These are phyloP conservation scores for Trichoderma lentiforme DNA, from an alignment of 2,329 filamentous ascomycete genomes.

Conservation along the genomic window DNA sequence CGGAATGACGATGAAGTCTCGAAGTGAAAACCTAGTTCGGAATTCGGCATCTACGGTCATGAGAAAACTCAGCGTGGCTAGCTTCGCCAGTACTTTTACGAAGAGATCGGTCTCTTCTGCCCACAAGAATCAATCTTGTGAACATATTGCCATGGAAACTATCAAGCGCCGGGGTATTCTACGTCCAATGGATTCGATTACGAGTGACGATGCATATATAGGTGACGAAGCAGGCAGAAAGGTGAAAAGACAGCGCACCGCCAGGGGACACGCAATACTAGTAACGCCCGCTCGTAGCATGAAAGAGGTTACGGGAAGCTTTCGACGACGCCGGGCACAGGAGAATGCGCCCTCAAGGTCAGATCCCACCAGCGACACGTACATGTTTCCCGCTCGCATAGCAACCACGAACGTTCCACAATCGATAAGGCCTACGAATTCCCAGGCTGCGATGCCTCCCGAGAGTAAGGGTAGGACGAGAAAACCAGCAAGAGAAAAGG, in stretches of 20 bases:
- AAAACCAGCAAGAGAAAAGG: constrained; percentile 5
- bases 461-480: background rate
- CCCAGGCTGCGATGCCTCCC: background rate
- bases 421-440: background rate
- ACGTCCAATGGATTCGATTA: background rate
- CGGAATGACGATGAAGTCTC: constrained; percentile 65
- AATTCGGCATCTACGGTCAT: constrained; percentile 83
- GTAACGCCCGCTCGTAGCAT: background rate
- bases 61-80: constrained; percentile 80
- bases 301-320: background rate
- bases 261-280: background rate
- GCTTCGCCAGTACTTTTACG: constrained; percentile 72
- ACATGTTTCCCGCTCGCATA: background rate
- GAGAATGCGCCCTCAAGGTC: background rate
- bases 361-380: background rate
- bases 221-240: constrained; percentile 8
- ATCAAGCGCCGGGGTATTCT: constrained; percentile 10
- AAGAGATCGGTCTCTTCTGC: constrained; percentile 62
- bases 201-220: background rate
- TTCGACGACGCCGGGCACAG: background rate
- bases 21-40: constrained; percentile 69
- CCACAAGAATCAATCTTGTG: constrained; percentile 21
- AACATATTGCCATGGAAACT: background rate
- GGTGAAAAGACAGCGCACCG: constrained; percentile 12
- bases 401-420: background rate